phyloP scores from a whole-genome alignment of 2,329 filamentous ascomycete genomes.

The Penicillium sp. region DNA sequence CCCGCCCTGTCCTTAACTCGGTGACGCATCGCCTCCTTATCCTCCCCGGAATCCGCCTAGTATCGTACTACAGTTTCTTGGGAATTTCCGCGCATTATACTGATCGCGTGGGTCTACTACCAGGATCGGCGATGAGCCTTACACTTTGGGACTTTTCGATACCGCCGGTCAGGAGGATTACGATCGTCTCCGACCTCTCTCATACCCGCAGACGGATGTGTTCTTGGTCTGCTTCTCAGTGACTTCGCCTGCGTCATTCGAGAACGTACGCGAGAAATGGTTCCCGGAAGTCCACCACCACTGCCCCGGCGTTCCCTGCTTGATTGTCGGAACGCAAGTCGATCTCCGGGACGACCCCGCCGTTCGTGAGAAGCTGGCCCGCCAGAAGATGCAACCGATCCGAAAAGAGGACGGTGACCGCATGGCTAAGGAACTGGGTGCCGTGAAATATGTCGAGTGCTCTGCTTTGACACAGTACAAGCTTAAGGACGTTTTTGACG shows the following conservation, averaged over 20 bases:
- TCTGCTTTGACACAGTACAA: slow-evolving; percentile 98
- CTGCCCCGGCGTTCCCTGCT: slow-evolving; percentile 94
- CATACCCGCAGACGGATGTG: slow-evolving; percentile 97
- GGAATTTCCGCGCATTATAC: neutral
- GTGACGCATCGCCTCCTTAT: no score
- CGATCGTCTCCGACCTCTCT: slow-evolving; percentile 92
- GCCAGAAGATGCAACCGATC: slow-evolving; percentile 96
- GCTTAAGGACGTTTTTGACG: slow-evolving; percentile 98
- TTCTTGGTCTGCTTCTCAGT: slow-evolving; percentile 99
- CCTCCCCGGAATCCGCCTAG: neutral
- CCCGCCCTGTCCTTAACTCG: neutral
- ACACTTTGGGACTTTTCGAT: slow-evolving; percentile 96
- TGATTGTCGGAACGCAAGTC: slow-evolving; percentile 97
- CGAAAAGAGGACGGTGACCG: slow-evolving; percentile 89
- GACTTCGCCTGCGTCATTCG: slow-evolving; percentile 94
- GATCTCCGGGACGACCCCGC: slow-evolving; percentile 89
- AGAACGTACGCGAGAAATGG: slow-evolving; percentile 99
- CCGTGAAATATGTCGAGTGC: slow-evolving; percentile 98
- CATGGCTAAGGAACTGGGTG: slow-evolving; percentile 97
- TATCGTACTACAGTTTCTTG: neutral
- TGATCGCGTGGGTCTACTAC: slow-evolving; percentile 14
- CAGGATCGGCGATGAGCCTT: slow-evolving; percentile 99
- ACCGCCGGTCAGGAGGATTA: slow-evolving; percentile 99
- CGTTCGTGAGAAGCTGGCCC: slow-evolving; percentile 87
- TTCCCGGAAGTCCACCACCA: slow-evolving; percentile 99